Conservation (phyloP, 2,329 filamentous ascomycete species). For the Sporothrix curviconia region DNA sequence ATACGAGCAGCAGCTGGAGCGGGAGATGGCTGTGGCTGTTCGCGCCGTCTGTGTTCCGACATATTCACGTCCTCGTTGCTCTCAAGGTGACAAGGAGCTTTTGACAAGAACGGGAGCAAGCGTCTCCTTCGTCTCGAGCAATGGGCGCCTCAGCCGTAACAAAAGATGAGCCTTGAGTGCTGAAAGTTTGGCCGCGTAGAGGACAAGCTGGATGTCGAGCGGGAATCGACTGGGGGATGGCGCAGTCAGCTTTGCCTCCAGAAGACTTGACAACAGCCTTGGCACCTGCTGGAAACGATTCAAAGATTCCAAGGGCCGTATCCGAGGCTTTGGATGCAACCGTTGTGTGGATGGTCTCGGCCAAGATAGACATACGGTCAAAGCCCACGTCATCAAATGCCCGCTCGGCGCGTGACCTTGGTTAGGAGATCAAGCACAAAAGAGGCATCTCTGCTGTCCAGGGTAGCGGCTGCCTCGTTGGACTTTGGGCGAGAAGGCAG, state of each 20-base stretch:
- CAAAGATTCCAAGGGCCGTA: neutral
- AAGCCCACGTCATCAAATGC: conserved; percentile 41
- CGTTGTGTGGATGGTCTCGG: conserved; percentile 10
- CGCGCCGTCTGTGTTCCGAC: neutral
- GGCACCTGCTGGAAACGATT: conserved; percentile 10
- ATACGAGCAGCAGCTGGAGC: conserved; percentile 19
- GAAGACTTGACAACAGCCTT: neutral
- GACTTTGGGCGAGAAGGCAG: conserved; percentile 17
- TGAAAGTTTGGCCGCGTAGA: neutral
- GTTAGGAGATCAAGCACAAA: conserved; percentile 38
- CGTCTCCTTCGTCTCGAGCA: neutral
- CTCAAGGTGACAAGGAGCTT: conserved; percentile 6
- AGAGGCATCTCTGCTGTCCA: conserved; percentile 25
- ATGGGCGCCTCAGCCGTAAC: neutral
- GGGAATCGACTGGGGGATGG: neutral
- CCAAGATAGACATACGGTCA: conserved; percentile 29
- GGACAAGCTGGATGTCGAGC: neutral
- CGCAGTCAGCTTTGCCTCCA: neutral
- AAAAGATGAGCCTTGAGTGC: neutral
- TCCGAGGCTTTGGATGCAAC: neutral
- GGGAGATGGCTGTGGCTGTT: neutral
- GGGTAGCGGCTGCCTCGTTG: neutral
- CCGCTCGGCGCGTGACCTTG: conserved; percentile 44
- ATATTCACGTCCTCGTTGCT: neutral
- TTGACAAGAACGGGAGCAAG: conserved; percentile 5